Base-by-base conservation (phyloP, 2,329 filamentous ascomycete species). In the Rhynchosporium secalis region DNA sequence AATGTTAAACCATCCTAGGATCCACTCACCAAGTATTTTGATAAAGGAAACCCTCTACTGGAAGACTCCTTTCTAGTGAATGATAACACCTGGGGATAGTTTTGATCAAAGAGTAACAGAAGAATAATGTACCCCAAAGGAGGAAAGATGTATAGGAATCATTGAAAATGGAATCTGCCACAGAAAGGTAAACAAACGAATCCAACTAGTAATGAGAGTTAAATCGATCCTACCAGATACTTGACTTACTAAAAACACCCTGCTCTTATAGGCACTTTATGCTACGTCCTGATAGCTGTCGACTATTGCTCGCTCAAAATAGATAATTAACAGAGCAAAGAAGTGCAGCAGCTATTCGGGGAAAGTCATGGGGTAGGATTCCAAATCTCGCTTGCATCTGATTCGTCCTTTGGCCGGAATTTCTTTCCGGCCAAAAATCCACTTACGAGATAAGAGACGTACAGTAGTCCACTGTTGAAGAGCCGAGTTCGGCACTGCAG, bases 21-120 rank as follows among this genome's bases (percentile, higher is more conserved):
- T 62, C 62, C 62, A 66, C 65, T 55, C 15, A 41, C 45, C 54
- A 51, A 51, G 65, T 62, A 62, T 52, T n/a, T 65, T 66, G 62
- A 64, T 52, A 66, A 68, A 62, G n/a, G 58, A 57, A 33, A 54
- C 43, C 28, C 9, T 45, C 31, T 26, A 29, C 28, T 31, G 4
- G 43, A 28, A 12, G 43, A 20, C 45, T 38, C 20, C 36, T 45
- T 33, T 28, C 40, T 43, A 40, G n/a, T 45, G 48, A 56, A 40
- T 20, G 20, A 1, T 20, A 20, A 20, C 20, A 20, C 20, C 20
- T 20, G 20, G 1, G 20, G 20, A 20, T 20, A 20, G 20, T 20
- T 20, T 20, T 20, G 20, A 20, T 20, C 20, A 20, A 20, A 20
- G 20, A 20, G 20, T 20, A 20, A 20, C 20, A 20, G 20, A 20